Evolutionary conservation across 108 stramenopile genomes (phyloP), one percentile per base, ranked within the genome.

Genomic region (Schizochytrium sp.): DNA sequence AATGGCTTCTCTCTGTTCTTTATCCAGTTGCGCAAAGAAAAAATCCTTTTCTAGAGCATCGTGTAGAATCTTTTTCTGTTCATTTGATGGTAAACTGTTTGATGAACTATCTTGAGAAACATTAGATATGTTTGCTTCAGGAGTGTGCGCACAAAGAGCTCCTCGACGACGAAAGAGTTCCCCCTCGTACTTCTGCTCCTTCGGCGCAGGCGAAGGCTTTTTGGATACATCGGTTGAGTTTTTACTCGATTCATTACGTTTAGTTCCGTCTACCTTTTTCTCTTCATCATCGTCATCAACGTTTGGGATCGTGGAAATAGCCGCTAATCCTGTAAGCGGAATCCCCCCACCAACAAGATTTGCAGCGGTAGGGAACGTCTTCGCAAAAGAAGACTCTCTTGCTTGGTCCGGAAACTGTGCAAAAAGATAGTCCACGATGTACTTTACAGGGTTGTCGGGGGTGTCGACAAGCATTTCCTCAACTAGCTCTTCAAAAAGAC

Each of bases 361-460:
- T 5, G 47, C 76, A 5, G 76, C 45, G n/a, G 47, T 83, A 5
- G 76, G 76, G 53, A 83, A 83, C n/a, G 76, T 83, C 28, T 55
- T 83, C 55, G 76, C 76, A 42, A 83, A 83, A 10, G 76, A 83
- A 8, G 50, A 55, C 28, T 83, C 50, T 55, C 53, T 47, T 0
- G 76, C 76, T 40, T 83, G 76, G 53, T 83, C 76, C 40, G 76
- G 76, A 2, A 83, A 83, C 13, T 83, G 76, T 53, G 53, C 53
- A 28, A 83, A 83, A 10, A 83, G 53, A 28, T 83, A 83, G 47
- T 83, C 76, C 49, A 83, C 55, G 50, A 83, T 83, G 53, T 55
- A 83, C 28, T 83, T 83, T 47, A 83, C 76, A 0, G 76, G 76
- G 53, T 83, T 83, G 50, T 83, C 76, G 10, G 76, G 76, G 10